Conservation (phyloP, 345 rosid genomes). For the Pistacia atlantica region DNA sequence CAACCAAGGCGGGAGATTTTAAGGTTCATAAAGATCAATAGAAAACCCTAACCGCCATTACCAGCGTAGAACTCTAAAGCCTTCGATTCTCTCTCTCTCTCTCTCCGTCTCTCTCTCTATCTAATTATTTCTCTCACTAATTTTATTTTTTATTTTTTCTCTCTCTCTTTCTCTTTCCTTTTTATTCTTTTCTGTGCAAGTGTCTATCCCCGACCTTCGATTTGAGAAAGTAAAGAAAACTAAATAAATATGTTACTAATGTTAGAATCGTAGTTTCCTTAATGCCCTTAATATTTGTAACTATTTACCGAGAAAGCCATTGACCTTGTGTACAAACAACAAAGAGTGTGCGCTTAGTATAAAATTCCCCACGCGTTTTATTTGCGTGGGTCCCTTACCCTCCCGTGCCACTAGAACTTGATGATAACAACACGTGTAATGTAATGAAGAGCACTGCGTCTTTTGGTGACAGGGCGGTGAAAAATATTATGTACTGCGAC, state of each 20-base stretch:
- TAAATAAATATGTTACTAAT: not conserved
- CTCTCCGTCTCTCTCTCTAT: slow-evolving; percentile 30
- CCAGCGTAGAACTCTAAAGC: slow-evolving; percentile 29
- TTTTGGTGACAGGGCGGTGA: not conserved
- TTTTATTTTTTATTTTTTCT: slow-evolving; percentile 18
- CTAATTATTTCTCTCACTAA: slow-evolving; percentile 17
- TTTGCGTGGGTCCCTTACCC: not conserved
- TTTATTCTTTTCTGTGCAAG: slow-evolving; percentile 32
- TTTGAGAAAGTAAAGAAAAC: slow-evolving; percentile 21
- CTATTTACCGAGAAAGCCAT: slow-evolving; percentile 22
- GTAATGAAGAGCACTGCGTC: not conserved
- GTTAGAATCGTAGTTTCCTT: not conserved
- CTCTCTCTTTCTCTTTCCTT: slow-evolving; percentile 14
- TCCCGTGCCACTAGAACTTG: not conserved
- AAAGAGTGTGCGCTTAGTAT: not conserved
- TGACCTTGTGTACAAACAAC: not conserved
- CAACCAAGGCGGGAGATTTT: slow-evolving; percentile 30
- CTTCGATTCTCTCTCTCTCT: slow-evolving; percentile 34
- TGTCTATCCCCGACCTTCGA: slow-evolving; percentile 30
- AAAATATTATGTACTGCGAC: not conserved
- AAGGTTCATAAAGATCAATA: slow-evolving; percentile 30
- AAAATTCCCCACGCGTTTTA: slow-evolving; percentile 19
- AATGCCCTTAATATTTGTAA: slow-evolving; percentile 1
- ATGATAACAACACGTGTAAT: not conserved
- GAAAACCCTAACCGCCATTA: slow-evolving; percentile 68